Evolutionary conservation across 352 stramenopile species (phyloP).

Genomic region (Plasmopara halstedii): DNA sequence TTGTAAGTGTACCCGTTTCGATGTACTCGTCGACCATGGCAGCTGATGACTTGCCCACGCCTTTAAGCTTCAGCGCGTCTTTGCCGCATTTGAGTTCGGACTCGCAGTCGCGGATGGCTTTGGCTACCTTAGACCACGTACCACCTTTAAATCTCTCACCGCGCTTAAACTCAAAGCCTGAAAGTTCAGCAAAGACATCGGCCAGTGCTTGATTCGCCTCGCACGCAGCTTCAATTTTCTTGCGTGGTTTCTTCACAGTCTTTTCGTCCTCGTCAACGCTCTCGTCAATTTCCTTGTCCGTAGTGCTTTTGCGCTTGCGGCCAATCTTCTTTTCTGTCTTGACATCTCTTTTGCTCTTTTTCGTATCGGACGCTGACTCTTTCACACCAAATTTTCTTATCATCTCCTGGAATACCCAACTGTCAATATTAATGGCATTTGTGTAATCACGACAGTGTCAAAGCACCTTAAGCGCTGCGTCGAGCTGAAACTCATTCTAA

Average conservation of each 20-base stretch:
- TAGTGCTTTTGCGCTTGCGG: conserved; percentile 24
- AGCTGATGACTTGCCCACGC: conserved; percentile 72
- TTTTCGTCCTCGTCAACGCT: conserved; percentile 39
- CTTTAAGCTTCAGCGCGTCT: conserved; percentile 74
- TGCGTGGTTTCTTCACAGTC: conserved; percentile 45
- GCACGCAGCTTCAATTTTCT: conserved; percentile 41
- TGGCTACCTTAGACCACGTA: conserved; percentile 84
- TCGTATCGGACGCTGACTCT: conserved; percentile 26
- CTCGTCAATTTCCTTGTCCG: conserved; percentile 29
- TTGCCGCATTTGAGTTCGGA: conserved; percentile 62
- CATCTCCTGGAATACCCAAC: conserved; percentile 42
- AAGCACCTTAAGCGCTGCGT: conserved; percentile 56
- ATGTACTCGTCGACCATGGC: conserved; percentile 85
- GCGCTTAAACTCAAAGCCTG: conserved; percentile 85
- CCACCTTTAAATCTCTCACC: conserved; percentile 81
- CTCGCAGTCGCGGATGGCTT: conserved; percentile 70
- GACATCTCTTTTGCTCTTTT: conserved; percentile 11
- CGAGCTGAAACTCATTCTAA: conserved; percentile 64
- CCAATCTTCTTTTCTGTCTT: conserved; percentile 34
- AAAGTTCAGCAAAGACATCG: conserved; percentile 71
- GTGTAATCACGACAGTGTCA: not conserved
- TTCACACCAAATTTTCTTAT: conserved; percentile 71
- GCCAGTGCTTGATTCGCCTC: conserved; percentile 68
- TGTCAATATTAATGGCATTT: not conserved
- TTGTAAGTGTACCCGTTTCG: conserved; percentile 68